Conservation (phyloP, 2,329 filamentous ascomycete genomes). For the Alternaria panax region DNA sequence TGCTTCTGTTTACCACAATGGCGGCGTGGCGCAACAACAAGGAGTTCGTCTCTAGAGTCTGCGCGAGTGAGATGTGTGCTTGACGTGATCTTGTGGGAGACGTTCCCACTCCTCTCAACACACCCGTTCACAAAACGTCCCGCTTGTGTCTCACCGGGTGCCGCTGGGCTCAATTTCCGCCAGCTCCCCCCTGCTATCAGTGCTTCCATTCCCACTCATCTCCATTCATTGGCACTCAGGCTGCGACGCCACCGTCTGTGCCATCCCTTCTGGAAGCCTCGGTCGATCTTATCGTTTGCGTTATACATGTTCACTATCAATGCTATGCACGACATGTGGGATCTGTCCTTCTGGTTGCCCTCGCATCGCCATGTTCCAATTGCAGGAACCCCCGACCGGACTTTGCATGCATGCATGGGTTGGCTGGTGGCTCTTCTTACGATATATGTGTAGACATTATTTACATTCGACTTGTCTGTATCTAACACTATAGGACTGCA, state of each 20-base stretch:
- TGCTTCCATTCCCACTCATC: slow-evolving; percentile 11
- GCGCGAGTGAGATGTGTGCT: slow-evolving; percentile 2
- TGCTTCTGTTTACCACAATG: slow-evolving; percentile 14
- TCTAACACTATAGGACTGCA: slow-evolving; percentile 24
- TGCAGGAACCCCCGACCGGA: not conserved
- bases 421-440: not conserved
- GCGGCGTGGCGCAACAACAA: slow-evolving; percentile 7
- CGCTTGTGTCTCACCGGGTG: slow-evolving; percentile 16
- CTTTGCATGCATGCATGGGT: not conserved
- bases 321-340: slow-evolving; percentile 1
- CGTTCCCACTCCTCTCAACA: slow-evolving; percentile 2
- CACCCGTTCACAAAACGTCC: slow-evolving; percentile 13
- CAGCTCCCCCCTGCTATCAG: slow-evolving; percentile 16
- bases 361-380: not conserved
- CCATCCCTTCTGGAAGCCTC: not conserved
- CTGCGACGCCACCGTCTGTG: slow-evolving; percentile 12
- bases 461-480: slow-evolving; percentile 15
- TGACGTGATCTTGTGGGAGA: not conserved
- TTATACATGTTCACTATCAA: slow-evolving; percentile 9
- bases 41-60: not conserved
- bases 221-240: slow-evolving; percentile 3
- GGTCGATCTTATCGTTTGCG: slow-evolving; percentile 6
- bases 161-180: slow-evolving; percentile 20
- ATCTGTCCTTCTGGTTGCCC: not conserved
- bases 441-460: slow-evolving; percentile 7